These are phyloP conservation scores for Fusarium kyushuense DNA, from an alignment of 2,329 filamentous ascomycete species.

Conservation along the genomic window DNA sequence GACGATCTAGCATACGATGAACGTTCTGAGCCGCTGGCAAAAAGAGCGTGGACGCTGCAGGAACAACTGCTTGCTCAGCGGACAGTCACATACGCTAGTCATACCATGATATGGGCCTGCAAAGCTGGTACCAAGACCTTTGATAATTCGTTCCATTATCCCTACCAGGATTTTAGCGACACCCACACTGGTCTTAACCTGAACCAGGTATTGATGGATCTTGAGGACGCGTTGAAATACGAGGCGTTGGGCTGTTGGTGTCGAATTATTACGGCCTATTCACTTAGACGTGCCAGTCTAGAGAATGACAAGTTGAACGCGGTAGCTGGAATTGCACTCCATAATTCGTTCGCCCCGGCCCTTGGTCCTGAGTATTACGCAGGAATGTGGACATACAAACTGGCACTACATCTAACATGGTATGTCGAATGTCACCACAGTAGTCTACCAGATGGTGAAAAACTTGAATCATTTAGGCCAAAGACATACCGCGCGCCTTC, in stretches of 20 bases:
- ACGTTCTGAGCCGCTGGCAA: background rate
- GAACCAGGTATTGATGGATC: background rate
- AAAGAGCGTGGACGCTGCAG: background rate
- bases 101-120: background rate
- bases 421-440: background rate
- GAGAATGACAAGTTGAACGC: slow-evolving; percentile 5
- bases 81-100: background rate
- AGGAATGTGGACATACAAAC: background rate
- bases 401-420: background rate
- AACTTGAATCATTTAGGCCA: background rate
- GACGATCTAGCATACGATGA: background rate
- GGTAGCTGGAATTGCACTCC: background rate
- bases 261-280: background rate
- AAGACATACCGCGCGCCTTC: background rate
- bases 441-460: background rate
- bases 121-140: background rate
- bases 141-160: background rate
- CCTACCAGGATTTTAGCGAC: background rate
- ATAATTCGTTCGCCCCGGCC: background rate
- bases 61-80: background rate
- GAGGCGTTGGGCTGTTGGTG: background rate
- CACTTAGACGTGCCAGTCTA: background rate
- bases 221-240: background rate
- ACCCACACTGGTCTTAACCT: background rate
- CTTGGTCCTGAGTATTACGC: background rate